Evolutionary conservation across 306 rosid genomes (phyloP).

Genomic region (Cicer chorassanicum): DNA sequence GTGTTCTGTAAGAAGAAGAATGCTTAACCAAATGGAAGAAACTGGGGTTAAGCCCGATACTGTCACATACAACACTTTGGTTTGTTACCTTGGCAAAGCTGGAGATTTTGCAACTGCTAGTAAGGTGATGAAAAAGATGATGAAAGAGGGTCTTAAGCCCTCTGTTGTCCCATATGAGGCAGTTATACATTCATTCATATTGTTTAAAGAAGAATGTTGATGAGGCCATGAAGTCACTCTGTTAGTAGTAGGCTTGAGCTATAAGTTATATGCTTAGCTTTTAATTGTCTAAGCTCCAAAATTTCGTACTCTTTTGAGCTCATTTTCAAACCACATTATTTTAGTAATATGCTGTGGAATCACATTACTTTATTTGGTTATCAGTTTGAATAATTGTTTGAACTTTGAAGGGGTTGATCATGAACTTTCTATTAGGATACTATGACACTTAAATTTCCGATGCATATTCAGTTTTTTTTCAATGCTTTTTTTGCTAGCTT

Average conservation of each 20-base stretch:
- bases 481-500: too few species aligned
- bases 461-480: too few species aligned
- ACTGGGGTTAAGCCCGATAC: too few species aligned
- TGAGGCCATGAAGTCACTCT: slow-evolving; percentile 57
- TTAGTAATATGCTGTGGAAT: too few species aligned
- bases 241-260: slow-evolving; percentile 9
- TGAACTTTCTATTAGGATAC: too few species aligned
- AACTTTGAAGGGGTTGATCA: too few species aligned
- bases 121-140: slow-evolving; percentile 65
- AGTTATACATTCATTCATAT: slow-evolving; percentile 67
- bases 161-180: slow-evolving; percentile 72
- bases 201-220: slow-evolving; percentile 57
- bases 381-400: too few species aligned
- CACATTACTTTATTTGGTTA: too few species aligned
- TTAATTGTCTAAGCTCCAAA: slow-evolving; percentile 13
- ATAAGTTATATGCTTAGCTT: slow-evolving; percentile 26
- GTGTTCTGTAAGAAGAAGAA: slow-evolving; percentile 73
- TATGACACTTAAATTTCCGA: too few species aligned
- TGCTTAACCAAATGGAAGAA: too few species aligned
- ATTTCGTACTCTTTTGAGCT: neutral
- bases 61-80: neutral
- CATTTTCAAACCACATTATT: slow-evolving; percentile 4
- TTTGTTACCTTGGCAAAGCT: slow-evolving; percentile 61
- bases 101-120: slow-evolving; percentile 59
- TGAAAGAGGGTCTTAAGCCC: slow-evolving; percentile 55